Evolutionary conservation across 257 asterid species (phyloP).

Genomic region (Prunella vulgaris): DNA sequence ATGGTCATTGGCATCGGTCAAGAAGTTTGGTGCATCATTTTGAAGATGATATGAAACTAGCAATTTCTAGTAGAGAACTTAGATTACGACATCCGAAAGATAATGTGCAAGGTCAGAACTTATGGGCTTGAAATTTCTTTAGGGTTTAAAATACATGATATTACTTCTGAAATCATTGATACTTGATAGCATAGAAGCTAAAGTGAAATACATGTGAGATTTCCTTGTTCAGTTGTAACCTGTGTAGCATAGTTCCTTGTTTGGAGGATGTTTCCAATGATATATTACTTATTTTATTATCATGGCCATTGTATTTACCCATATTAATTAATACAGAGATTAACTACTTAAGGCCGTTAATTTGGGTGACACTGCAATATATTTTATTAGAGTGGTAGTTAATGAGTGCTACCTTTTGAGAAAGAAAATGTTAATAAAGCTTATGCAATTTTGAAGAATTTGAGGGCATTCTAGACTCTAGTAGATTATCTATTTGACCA

Average conservation of each 20-base stretch:
- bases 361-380: no score
- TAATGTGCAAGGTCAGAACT: background rate
- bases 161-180: background rate
- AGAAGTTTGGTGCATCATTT: background rate
- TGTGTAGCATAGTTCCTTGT: background rate
- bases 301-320: background rate
- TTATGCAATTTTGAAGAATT: background rate
- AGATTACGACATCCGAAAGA: background rate
- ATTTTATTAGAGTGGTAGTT: background rate
- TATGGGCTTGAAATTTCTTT: background rate
- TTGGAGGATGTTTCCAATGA: background rate
- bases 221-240: conserved; percentile 2
- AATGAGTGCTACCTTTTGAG: background rate
- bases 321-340: background rate
- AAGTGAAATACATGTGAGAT: background rate
- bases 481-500: background rate
- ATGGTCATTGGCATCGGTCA: background rate
- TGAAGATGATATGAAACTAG: background rate
- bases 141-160: background rate
- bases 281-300: background rate
- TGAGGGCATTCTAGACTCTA: background rate
- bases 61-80: background rate
- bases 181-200: background rate
- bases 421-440: background rate
- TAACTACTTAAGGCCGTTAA: no score